phyloP scores from a whole-genome alignment of 108 stramenopile genomes.

The Epipyxis sp. region DNA sequence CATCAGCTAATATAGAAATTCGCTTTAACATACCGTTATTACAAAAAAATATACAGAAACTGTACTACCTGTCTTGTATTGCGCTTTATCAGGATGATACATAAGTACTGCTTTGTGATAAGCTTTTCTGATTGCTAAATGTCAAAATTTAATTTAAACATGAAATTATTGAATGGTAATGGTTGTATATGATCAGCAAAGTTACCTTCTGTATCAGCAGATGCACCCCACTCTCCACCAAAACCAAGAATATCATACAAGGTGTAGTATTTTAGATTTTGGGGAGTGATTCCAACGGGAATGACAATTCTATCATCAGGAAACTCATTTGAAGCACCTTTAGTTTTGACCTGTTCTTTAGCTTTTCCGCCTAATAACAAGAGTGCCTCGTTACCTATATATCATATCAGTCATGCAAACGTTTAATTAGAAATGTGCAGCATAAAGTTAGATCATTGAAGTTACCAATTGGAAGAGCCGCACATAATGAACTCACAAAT shows the following conservation, averaged over 20 bases:
- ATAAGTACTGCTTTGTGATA: constrained; percentile 43
- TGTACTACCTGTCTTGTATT: constrained; percentile 66
- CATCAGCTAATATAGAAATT: too few relatives aligned
- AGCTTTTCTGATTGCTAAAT: constrained; percentile 47
- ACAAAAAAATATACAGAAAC: too few relatives aligned
- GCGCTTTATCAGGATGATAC: constrained; percentile 52
- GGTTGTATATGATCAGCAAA: too few relatives aligned
- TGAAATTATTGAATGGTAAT: too few relatives aligned
- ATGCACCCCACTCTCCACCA: constrained; percentile 24
- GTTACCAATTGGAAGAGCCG: not conserved
- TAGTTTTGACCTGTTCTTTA: constrained; percentile 2
- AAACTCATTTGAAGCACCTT: constrained; percentile 23
- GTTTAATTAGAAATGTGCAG: too few relatives aligned
- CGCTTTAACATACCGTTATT: too few relatives aligned
- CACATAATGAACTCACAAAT: not conserved
- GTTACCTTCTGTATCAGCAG: constrained; percentile 24
- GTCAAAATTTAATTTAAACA: too few relatives aligned
- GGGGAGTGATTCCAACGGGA: constrained; percentile 14
- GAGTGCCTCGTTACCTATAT: not conserved
- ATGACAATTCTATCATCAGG: constrained; percentile 31
- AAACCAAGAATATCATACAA: constrained; percentile 42
- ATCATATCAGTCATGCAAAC: too few relatives aligned
- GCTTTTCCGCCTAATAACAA: constrained; percentile 11
- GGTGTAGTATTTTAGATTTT: constrained; percentile 11
- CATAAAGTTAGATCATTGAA: too few relatives aligned